Base-by-base conservation (phyloP, 768 basidiomycete genomes). In the Kwoniella sp. region DNA sequence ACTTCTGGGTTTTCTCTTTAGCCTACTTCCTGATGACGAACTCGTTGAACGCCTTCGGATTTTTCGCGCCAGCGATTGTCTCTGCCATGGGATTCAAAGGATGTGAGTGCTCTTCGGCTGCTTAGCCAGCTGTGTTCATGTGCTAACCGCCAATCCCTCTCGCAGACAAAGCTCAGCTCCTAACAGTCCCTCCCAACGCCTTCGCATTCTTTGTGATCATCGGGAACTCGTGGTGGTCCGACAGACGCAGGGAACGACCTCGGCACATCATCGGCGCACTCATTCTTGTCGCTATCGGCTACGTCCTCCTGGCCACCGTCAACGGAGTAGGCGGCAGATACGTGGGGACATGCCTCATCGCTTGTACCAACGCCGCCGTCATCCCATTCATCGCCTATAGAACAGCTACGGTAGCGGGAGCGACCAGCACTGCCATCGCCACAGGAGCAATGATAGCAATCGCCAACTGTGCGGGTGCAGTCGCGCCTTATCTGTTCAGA, bases 321-420 rank as follows among this genome's bases (percentile, higher is more conserved):
- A 61, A 67, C 29, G 58, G 68, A 17, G 72, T 71, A 30, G 70
- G 58, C 0, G 77, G 68, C 3, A 51, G 77, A 25, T 76, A 75
- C 54, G 53, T 76, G 25, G 77, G 72, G 0, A 66, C 73, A 8
- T 73, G 67, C 56, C 61, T 76, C 38, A 75, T 79, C 38, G 75
- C 75, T 13, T 79, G 77, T 56, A 75, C 74, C 37, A 78, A 78
- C 57, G 67, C 73, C 0, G 75, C 77, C 2, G 72, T 76, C 53
- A 74, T 76, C 37, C 77, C 77, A 4, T 75, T 79, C 56, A 61
- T 74, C 52, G 73, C 70, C 2, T 72, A 66, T 41, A 65, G 68
- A 26, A 72, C 73, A 2, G 73, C 77, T 0, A 79, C 73, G 0
- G 73, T 76, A 9, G 58, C 68, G 0, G 75, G 77, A 9, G 66